phyloP scores from a whole-genome alignment of 1,284 basidiomycete genomes.

The Naganishia sp. region DNA sequence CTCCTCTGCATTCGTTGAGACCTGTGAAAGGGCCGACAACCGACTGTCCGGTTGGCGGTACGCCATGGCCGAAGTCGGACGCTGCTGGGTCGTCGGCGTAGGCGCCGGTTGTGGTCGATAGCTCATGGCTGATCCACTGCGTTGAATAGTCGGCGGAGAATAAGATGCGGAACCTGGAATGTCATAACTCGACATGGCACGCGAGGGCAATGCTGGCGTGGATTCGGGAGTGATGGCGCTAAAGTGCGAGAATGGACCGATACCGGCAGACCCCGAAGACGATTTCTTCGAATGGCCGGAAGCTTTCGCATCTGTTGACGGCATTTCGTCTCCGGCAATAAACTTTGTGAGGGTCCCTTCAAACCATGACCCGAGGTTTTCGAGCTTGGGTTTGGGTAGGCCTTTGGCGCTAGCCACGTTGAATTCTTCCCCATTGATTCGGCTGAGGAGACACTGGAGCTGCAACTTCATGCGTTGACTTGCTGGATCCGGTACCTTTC shows the following conservation, averaged over 20 bases:
- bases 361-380: conserved; percentile 88
- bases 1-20: neutral
- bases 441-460: conserved; percentile 77
- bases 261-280: conserved; percentile 36
- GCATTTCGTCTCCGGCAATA: conserved; percentile 80
- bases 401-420: conserved; percentile 72
- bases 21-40: conserved; percentile 17
- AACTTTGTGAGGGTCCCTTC: conserved; percentile 95
- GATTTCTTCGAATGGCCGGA: conserved; percentile 39
- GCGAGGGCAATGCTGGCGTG: conserved; percentile 65
- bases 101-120: conserved; percentile 54
- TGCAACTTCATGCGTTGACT: conserved; percentile 68
- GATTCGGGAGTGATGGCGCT: conserved; percentile 85
- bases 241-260: conserved; percentile 91
- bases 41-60: conserved; percentile 45
- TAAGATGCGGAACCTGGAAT: conserved; percentile 20
- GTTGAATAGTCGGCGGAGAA: conserved; percentile 46
- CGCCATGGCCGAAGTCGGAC: conserved; percentile 74
- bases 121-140: conserved; percentile 69
- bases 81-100: conserved; percentile 61
- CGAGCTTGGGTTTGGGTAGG: conserved; percentile 82
- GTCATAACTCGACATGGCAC: conserved; percentile 43
- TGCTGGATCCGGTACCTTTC: conserved; percentile 65
- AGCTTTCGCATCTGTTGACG: conserved; percentile 43
- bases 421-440: conserved; percentile 72